A percentile compares a stretch with the other conserved stretches of the same genome.
Evolutionary conservation across 2,329 filamentous ascomycete genomes (phyloP).

Genomic region (Hypoxylon sp.): DNA sequence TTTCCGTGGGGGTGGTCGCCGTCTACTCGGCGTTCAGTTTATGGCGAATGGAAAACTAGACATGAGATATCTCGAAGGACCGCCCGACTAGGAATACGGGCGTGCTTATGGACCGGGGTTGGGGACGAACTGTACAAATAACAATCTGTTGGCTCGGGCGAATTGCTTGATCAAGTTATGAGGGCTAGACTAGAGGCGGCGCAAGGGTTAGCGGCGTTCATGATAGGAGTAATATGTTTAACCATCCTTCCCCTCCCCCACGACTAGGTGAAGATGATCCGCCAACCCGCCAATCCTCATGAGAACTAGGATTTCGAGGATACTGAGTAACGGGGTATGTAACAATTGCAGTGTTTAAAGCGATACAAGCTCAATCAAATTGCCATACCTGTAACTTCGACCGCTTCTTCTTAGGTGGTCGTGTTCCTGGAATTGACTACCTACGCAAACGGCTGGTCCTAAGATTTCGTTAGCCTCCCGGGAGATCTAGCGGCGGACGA

Average conservation of each 20-base stretch:
- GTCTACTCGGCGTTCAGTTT: slow-evolving; percentile 27
- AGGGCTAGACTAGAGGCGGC: neutral
- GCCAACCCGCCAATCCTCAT: too few relatives aligned
- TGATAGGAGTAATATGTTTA: neutral
- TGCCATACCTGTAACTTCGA: too few relatives aligned
- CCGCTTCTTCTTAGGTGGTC: too few relatives aligned
- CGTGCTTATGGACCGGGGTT: neutral
- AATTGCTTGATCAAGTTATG: neutral
- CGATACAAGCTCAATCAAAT: too few relatives aligned
- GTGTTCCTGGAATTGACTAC: too few relatives aligned
- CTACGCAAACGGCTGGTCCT: too few relatives aligned
- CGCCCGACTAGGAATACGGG: neutral
- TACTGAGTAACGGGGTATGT: too few relatives aligned
- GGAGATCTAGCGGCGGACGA: too few relatives aligned
- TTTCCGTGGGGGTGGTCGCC: slow-evolving; percentile 25
- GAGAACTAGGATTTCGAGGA: too few relatives aligned
- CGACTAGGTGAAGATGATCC: too few relatives aligned
- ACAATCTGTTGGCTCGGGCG: neutral
- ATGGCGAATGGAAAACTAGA: slow-evolving; percentile 15
- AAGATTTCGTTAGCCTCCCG: too few relatives aligned
- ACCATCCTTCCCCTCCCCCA: neutral
- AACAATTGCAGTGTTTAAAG: too few relatives aligned
- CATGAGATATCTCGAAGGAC: neutral
- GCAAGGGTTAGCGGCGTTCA: neutral
- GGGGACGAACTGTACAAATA: neutral